A percentile compares a stretch with the other conserved stretches of the same genome.
Evolutionary conservation across 306 rosid species (phyloP).

Genomic region (Gastrolobium villosum): DNA sequence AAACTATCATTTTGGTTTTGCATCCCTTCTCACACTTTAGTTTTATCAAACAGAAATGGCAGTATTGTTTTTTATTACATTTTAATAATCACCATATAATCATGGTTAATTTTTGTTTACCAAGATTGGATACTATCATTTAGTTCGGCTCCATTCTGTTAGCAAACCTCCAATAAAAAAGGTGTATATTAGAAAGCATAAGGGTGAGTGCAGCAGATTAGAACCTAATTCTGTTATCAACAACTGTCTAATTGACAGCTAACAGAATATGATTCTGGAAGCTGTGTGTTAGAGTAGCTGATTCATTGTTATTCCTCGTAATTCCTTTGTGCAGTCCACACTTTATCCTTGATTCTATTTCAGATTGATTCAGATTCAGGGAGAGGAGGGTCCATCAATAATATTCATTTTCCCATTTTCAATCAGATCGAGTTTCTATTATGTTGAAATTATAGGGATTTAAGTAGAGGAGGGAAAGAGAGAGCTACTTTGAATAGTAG

Average conservation of each 20-base stretch:
- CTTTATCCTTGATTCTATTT: not conserved
- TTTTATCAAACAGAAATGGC: not conserved
- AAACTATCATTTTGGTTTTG: not conserved
- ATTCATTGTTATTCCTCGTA: slow-evolving; percentile 12
- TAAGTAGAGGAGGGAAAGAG: too few relatives aligned
- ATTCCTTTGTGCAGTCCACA: not conserved
- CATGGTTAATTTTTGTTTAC: too few relatives aligned
- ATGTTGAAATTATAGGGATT: too few relatives aligned
- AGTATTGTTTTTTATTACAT: not conserved
- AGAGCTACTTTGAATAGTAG: too few relatives aligned
- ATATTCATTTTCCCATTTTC: not conserved
- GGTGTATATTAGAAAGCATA: slow-evolving; percentile 12
- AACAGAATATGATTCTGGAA: slow-evolving; percentile 17
- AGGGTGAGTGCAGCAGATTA: slow-evolving; percentile 18
- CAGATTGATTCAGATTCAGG: not conserved
- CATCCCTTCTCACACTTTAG: slow-evolving; percentile 1
- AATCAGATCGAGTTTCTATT: not conserved
- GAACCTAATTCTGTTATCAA: not conserved
- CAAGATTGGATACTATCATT: too few relatives aligned
- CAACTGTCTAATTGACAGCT: slow-evolving; percentile 22
- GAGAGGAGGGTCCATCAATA: not conserved
- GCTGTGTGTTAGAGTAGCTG: not conserved
- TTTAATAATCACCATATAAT: not conserved
- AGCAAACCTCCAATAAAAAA: slow-evolving; percentile 3
- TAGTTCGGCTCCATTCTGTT: not conserved